Base-by-base conservation (phyloP, 2,329 filamentous ascomycete genomes). In the Sarocladium oryzae region DNA sequence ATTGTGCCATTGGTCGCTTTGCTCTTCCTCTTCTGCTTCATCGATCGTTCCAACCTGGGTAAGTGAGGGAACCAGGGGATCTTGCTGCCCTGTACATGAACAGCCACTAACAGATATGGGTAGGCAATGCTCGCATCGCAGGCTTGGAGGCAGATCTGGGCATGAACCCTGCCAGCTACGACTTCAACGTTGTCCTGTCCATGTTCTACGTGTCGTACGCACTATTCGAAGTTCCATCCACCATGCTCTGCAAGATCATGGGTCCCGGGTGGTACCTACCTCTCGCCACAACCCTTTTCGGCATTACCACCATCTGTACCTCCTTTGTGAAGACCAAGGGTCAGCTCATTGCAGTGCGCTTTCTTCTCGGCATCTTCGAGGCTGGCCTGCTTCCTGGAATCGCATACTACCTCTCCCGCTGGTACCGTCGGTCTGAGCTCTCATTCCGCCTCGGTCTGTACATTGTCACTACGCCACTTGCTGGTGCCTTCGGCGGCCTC, bases 381-480 rank as follows among this genome's bases (percentile, higher is more conserved):
- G 82, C 86, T 1, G 86, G 85, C 6, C 81, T 89, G 78, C 65
- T 89, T 50, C 86, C 86, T 0, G 85, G 86, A 0, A 83, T 85
- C 15, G 81, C 81, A 0, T 86, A 86, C 58, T 86, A 84, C 54
- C 64, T 85, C 40, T 79, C 74, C 0, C 66, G 81, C 33, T 86
- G 81, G 81, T 87, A 86, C 54, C 68, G 79, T 3, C 70, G 81
- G 15, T 74, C 71, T 32, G 83, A 87, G 60, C 69, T 86, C 1
- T 75, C 78, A 0, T 85, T 85, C 61, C 75, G 82, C 0, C 65
- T 86, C 1, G 77, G 79, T 0, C 64, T 85, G 2, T 86, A 85
- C 60, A 80, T 86, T 38, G 79, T 84, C 26, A 83, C 82, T 73
- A 79, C 82, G 0, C 78, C 82, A 0, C 67, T 87, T 0, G 82